phyloP scores from a whole-genome alignment of 257 asterid genomes.

The Paraleonurus japonicus region DNA sequence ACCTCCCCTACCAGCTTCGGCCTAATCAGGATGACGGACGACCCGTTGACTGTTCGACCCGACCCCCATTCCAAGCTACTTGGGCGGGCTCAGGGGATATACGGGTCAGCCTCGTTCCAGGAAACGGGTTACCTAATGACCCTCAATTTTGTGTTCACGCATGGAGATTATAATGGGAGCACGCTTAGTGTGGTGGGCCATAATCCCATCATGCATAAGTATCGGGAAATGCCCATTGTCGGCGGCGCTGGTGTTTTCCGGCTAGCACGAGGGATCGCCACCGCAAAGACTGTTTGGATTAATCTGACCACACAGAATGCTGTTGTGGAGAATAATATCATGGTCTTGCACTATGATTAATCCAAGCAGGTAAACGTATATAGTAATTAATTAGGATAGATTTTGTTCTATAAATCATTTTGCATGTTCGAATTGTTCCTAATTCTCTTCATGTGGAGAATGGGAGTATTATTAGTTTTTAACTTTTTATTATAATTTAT shows the following conservation, averaged over 20 bases:
- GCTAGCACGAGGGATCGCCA: constrained; percentile 46
- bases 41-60: constrained; percentile 31
- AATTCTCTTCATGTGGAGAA: no score
- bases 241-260: constrained; percentile 55
- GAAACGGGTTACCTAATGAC: constrained; percentile 32
- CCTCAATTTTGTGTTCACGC: constrained; percentile 33
- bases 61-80: constrained; percentile 33
- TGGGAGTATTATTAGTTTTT: no score
- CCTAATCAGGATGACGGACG: constrained; percentile 22
- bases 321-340: constrained; percentile 39
- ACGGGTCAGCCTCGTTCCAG: constrained; percentile 21
- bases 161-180: constrained; percentile 38
- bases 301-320: constrained; percentile 24
- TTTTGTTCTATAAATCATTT: no score
- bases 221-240: constrained; percentile 44
- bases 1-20: constrained; percentile 30
- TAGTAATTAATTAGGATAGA: neutral
- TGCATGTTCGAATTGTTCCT: no score
- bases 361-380: no score
- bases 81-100: constrained; percentile 49
- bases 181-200: constrained; percentile 40
- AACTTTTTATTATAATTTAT: no score
- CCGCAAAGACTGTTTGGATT: constrained; percentile 21
- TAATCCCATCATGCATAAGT: constrained; percentile 23
- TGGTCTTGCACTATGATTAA: constrained; percentile 27